A percentile compares a stretch with the other conserved stretches of the same genome.
Evolutionary conservation across 495 filamentous ascomycete species (phyloP).

Genomic region (Thermothielavioides terrestris): DNA sequence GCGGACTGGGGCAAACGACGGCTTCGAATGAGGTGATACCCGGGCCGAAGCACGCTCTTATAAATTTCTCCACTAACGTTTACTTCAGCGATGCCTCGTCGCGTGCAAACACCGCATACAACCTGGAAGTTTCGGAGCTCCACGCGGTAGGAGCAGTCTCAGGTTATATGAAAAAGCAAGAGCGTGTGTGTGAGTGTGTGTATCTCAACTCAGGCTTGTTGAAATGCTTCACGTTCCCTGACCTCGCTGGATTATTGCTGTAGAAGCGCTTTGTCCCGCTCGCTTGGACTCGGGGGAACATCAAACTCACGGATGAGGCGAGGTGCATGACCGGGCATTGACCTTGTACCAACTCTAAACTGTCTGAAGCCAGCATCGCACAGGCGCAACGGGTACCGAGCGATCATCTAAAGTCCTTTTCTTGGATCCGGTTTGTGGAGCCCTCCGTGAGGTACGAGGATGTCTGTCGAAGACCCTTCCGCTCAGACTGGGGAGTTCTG

Average conservation of each 20-base stretch:
- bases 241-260: too few relatives aligned
- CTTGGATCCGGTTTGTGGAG: too few relatives aligned
- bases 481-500: slow-evolving; percentile 53
- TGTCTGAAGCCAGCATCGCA: too few relatives aligned
- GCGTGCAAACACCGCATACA: not conserved
- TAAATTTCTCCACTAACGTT: slow-evolving; percentile 1
- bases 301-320: slow-evolving; percentile 8
- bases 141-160: not conserved
- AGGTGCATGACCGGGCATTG: not conserved
- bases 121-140: not conserved
- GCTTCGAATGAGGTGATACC: slow-evolving; percentile 7
- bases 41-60: slow-evolving; percentile 7
- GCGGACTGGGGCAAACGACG: not conserved
- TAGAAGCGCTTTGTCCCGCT: slow-evolving; percentile 1
- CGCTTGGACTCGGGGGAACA: slow-evolving; percentile 7
- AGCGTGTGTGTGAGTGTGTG: not conserved
- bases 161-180: not conserved
- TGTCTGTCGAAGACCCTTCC: slow-evolving; percentile 17
- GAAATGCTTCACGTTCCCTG: too few relatives aligned
- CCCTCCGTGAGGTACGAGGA: too few relatives aligned
- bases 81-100: not conserved
- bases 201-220: not conserved
- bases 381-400: too few relatives aligned
- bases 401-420: not conserved
- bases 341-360: too few relatives aligned